phyloP scores from a whole-genome alignment of 1,139 yeast species.

The Komagataea norvegica region DNA sequence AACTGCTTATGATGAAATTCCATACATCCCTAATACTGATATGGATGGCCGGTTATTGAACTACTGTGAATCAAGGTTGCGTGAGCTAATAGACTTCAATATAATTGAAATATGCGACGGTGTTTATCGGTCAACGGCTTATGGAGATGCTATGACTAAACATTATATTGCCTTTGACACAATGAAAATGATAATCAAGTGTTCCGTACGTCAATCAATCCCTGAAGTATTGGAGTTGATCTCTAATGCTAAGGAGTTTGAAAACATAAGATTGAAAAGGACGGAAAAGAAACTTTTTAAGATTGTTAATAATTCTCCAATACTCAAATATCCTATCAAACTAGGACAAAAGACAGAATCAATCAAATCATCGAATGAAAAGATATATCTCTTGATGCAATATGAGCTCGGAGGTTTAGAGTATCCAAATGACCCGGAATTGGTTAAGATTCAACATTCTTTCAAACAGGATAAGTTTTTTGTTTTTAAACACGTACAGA shows the following conservation, averaged over 20 bases:
- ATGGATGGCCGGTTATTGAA: constrained; percentile 28
- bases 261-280: constrained; percentile 35
- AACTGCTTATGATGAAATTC: constrained; percentile 31
- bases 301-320: constrained; percentile 37
- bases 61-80: constrained; percentile 32
- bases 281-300: constrained; percentile 41
- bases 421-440: constrained; percentile 38
- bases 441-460: constrained; percentile 34
- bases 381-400: constrained; percentile 38
- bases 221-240: constrained; percentile 29
- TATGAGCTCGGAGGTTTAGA: constrained; percentile 45
- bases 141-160: constrained; percentile 43
- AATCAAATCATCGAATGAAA: constrained; percentile 29
- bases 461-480: constrained; percentile 39
- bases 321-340: constrained; percentile 29
- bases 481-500: constrained; percentile 36
- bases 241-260: constrained; percentile 37
- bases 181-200: constrained; percentile 32
- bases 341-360: constrained; percentile 20
- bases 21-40: constrained; percentile 16
- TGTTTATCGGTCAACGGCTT: constrained; percentile 31
- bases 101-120: constrained; percentile 26
- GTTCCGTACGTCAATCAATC: constrained; percentile 18
- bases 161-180: constrained; percentile 42
- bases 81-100: constrained; percentile 28